Conservation (phyloP, 1,139 yeast species). For the Trichomonascaceae sp. region DNA sequence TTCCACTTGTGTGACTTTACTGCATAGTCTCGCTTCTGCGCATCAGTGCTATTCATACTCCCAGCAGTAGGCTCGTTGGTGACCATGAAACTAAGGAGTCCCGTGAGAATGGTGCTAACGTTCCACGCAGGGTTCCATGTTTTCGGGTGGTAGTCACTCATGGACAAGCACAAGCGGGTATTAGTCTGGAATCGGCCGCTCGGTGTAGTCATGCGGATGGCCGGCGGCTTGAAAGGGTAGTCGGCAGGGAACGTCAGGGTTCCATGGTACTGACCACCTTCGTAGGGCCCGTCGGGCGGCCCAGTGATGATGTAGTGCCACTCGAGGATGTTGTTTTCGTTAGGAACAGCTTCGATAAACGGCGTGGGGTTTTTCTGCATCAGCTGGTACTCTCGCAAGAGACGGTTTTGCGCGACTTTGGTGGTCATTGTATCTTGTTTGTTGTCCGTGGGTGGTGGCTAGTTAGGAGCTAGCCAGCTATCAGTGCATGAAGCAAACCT, state of each 20-base stretch:
- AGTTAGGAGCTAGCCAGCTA: no score
- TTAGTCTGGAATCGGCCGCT: constrained; percentile 69
- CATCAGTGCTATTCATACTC: constrained; percentile 35
- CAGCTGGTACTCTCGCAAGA: constrained; percentile 68
- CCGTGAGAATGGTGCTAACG: constrained; percentile 73
- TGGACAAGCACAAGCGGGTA: constrained; percentile 69
- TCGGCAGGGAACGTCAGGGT: constrained; percentile 70
- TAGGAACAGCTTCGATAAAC: constrained; percentile 68
- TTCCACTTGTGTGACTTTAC: constrained; percentile 54
- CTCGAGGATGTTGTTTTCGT: constrained; percentile 60
- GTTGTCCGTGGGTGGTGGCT: no score
- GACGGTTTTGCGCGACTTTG: constrained; percentile 24
- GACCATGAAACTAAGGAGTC: constrained; percentile 70
- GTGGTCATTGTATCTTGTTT: constrained; percentile 21
- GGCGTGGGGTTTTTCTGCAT: constrained; percentile 72
- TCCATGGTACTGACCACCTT: constrained; percentile 83
- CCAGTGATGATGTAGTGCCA: constrained; percentile 73
- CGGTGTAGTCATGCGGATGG: constrained; percentile 82
- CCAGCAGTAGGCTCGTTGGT: constrained; percentile 22
- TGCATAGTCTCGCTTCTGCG: constrained; percentile 34
- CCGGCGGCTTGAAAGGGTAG: constrained; percentile 88
- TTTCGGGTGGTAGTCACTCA: constrained; percentile 90
- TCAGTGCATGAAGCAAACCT: no score
- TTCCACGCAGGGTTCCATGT: constrained; percentile 96
- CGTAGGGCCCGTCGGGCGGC: constrained; percentile 78